Evolutionary conservation across 2,329 filamentous ascomycete genomes (phyloP).

Genomic region (Pseudomassariella vexata): DNA sequence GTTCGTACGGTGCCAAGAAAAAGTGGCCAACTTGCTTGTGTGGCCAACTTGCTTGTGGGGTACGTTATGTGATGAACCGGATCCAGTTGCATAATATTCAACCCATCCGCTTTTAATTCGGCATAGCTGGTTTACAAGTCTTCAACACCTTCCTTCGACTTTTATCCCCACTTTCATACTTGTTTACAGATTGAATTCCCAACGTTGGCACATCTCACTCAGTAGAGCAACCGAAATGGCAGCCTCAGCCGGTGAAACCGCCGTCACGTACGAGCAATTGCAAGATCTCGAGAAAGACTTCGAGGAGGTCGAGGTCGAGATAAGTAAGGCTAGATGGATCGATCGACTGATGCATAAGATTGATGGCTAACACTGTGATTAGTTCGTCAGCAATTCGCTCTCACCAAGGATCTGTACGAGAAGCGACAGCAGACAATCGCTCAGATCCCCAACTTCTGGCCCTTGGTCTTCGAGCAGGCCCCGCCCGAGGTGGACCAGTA

Average conservation of each 20-base stretch:
- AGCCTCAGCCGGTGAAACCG: constrained; percentile 4
- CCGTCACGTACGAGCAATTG: constrained; percentile 68
- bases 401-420: constrained; percentile 66
- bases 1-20: too few species aligned
- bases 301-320: constrained; percentile 74
- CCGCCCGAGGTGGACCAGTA: constrained; percentile 82
- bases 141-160: too few species aligned
- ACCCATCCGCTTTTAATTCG: too few species aligned
- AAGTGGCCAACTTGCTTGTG: too few species aligned
- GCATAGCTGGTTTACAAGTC: too few species aligned
- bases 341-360: neutral
- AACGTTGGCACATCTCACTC: neutral
- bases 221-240: neutral
- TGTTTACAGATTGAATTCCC: too few species aligned
- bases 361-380: constrained; percentile 11
- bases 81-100: too few species aligned
- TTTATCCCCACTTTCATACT: too few species aligned
- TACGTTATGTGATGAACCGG: too few species aligned
- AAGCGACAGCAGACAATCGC: constrained; percentile 67
- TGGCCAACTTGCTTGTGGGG: too few species aligned
- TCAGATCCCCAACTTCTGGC: constrained; percentile 85
- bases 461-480: constrained; percentile 83
- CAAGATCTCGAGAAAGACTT: constrained; percentile 78
- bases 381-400: constrained; percentile 69
- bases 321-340: constrained; percentile 51